Conservation (phyloP, 2,329 filamentous ascomycete genomes). For the Cladophialophora psammophila region DNA sequence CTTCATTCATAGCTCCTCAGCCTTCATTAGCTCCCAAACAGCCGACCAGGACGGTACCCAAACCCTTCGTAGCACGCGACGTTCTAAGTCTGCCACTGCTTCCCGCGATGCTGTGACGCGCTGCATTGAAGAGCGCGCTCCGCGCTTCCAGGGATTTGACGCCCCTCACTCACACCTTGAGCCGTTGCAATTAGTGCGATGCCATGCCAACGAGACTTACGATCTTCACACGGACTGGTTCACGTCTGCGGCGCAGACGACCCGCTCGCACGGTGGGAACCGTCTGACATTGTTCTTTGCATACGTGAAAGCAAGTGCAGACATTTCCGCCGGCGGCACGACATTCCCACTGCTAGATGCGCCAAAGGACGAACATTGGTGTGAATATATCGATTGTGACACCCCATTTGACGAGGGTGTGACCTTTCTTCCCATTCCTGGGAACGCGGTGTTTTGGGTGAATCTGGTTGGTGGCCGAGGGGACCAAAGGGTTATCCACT, state of each 20-base stretch:
- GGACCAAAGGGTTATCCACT: slow-evolving; percentile 67
- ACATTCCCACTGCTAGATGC: slow-evolving; percentile 62
- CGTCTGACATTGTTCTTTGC: slow-evolving; percentile 69
- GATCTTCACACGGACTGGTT: slow-evolving; percentile 27
- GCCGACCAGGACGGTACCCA: slow-evolving; percentile 39
- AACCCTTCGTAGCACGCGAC: slow-evolving; percentile 49
- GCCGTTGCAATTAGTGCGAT: slow-evolving; percentile 24
- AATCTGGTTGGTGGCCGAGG: slow-evolving; percentile 60
- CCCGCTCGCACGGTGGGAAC: slow-evolving; percentile 42
- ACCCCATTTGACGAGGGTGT: slow-evolving; percentile 52
- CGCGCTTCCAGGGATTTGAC: slow-evolving; percentile 56
- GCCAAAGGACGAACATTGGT: slow-evolving; percentile 54
- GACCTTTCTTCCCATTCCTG: slow-evolving; percentile 64
- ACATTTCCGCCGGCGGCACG: slow-evolving; percentile 66
- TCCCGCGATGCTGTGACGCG: slow-evolving; percentile 54
- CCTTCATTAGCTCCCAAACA: slow-evolving; percentile 27
- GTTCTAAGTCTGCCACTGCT: slow-evolving; percentile 57
- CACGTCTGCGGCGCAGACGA: slow-evolving; percentile 8
- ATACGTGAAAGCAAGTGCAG: slow-evolving; percentile 55
- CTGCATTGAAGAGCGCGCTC: slow-evolving; percentile 58
- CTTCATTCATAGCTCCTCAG: slow-evolving; percentile 47
- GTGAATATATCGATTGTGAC: slow-evolving; percentile 64
- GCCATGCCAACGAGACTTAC: slow-evolving; percentile 21
- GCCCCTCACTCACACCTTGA: slow-evolving; percentile 14
- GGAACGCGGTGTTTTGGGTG: slow-evolving; percentile 69